phyloP scores from a whole-genome alignment of 768 basidiomycete species.

The Guyanaporus albipodus region DNA sequence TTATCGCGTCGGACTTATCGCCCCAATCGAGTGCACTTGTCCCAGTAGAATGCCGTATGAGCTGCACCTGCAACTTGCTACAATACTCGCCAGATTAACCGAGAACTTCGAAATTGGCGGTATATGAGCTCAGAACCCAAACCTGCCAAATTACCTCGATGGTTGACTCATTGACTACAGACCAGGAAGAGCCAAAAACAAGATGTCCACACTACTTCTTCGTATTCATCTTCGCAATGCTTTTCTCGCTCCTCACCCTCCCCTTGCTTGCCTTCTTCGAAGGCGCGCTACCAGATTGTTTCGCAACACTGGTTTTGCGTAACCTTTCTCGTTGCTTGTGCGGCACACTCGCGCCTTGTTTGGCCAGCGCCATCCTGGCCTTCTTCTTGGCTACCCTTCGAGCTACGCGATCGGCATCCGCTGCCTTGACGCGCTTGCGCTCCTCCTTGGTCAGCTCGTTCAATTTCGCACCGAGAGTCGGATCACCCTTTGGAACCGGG shows the following conservation, averaged over 20 bases:
- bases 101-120: too few relatives aligned
- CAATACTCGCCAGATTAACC: too few relatives aligned
- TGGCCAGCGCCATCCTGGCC: conserved; percentile 51
- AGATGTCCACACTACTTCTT: conserved; percentile 57
- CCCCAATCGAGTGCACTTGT: too few relatives aligned
- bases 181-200: too few relatives aligned
- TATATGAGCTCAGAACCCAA: too few relatives aligned
- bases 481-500: conserved; percentile 70
- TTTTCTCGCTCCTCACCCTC: conserved; percentile 53
- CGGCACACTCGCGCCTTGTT: conserved; percentile 36
- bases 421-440: conserved; percentile 76
- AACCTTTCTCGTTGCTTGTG: conserved; percentile 49
- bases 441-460: conserved; percentile 78
- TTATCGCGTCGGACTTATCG: too few relatives aligned
- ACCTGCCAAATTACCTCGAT: too few relatives aligned
- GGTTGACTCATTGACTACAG: too few relatives aligned
- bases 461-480: conserved; percentile 73
- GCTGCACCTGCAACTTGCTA: too few relatives aligned
- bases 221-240: conserved; percentile 48
- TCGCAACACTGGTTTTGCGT: conserved; percentile 36
- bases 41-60: too few relatives aligned
- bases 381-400: conserved; percentile 90
- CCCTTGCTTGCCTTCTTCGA: conserved; percentile 36
- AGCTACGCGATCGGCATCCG: conserved; percentile 76
- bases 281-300: conserved; percentile 16